These are phyloP conservation scores for Amanita brunnescens DNA, from an alignment of 768 basidiomycete species.

Conservation along the genomic window DNA sequence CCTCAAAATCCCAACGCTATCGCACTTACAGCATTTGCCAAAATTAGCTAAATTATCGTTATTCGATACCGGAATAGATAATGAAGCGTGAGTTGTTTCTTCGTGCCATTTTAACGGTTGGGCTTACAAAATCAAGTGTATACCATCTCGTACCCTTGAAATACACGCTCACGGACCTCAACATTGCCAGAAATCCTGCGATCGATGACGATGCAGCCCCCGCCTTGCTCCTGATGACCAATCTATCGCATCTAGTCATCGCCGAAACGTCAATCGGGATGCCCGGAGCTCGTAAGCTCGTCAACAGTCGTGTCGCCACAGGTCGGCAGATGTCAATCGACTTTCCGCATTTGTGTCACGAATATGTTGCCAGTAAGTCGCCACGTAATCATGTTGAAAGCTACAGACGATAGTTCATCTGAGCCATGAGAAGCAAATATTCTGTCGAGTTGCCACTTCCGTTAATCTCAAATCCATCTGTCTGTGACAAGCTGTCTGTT, in stretches of 20 bases:
- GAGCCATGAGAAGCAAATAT: slow-evolving; percentile 42
- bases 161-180: slow-evolving; percentile 42
- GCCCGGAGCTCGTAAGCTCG: slow-evolving; percentile 42
- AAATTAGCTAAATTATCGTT: slow-evolving; percentile 37
- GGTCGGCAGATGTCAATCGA: slow-evolving; percentile 24
- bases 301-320: slow-evolving; percentile 5
- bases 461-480: slow-evolving; percentile 34
- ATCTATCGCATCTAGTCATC: slow-evolving; percentile 42
- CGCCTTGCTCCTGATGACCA: slow-evolving; percentile 39
- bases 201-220: slow-evolving; percentile 52
- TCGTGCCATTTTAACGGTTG: not conserved
- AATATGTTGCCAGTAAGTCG: slow-evolving; percentile 43
- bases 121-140: slow-evolving; percentile 28
- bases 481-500: slow-evolving; percentile 33
- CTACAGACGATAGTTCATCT: not conserved
- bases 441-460: slow-evolving; percentile 38
- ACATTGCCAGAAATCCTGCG: slow-evolving; percentile 40
- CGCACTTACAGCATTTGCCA: slow-evolving; percentile 45
- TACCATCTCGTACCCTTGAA: slow-evolving; percentile 51
- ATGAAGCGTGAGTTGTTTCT: slow-evolving; percentile 44
- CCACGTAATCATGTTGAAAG: not conserved
- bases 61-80: slow-evolving; percentile 15
- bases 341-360: slow-evolving; percentile 43
- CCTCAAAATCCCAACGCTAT: slow-evolving; percentile 40
- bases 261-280: slow-evolving; percentile 48